phyloP scores from a whole-genome alignment of 495 filamentous ascomycete genomes.

The Hypoxylon lenormandii region DNA sequence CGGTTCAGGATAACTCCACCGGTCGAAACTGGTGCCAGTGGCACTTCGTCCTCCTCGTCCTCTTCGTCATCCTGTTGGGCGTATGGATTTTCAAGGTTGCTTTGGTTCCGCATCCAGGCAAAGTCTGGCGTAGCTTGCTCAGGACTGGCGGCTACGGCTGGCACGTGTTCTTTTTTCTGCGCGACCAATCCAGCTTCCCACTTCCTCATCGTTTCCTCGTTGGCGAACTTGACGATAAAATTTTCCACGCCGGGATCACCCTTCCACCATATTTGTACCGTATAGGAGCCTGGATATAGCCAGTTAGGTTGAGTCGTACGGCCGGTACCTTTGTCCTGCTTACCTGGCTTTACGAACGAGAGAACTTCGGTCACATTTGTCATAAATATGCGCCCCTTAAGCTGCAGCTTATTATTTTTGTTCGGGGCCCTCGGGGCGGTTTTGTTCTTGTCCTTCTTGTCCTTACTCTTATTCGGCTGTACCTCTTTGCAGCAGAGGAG shows the following conservation, averaged over 20 bases:
- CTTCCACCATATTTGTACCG: conserved; percentile 98
- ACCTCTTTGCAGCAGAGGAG: conserved; percentile 97
- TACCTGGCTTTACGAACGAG: conserved; percentile 85
- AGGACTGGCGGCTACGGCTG: conserved; percentile 46
- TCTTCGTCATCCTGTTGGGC: conserved; percentile 81
- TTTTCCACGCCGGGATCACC: conserved; percentile 96
- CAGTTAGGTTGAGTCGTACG: conserved; percentile 31
- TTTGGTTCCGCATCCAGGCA: conserved; percentile 76
- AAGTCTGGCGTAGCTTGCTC: conserved; percentile 70
- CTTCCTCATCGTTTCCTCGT: conserved; percentile 90
- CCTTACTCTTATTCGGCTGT: conserved; percentile 84
- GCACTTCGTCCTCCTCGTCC: conserved; percentile 63
- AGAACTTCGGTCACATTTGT: conserved; percentile 96
- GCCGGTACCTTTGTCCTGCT: conserved; percentile 20
- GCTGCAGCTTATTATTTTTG: conserved; percentile 83
- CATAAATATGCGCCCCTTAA: conserved; percentile 99
- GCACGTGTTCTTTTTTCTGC: conserved; percentile 68
- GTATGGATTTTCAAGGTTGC: conserved; percentile 79
- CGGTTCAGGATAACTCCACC: conserved; percentile 66
- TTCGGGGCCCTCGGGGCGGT: conserved; percentile 72
- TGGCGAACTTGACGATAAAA: conserved; percentile 90
- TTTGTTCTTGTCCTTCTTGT: conserved; percentile 70
- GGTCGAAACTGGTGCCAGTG: conserved; percentile 41
- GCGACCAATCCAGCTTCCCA: conserved; percentile 77
- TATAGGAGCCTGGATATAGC: conserved; percentile 76